Percentiles rank a stretch among this genome's conserved stretches.
These are phyloP conservation scores for Lobulomyces angularis DNA, from an alignment of 192 early-diverging fungal species.

Conservation along the genomic window DNA sequence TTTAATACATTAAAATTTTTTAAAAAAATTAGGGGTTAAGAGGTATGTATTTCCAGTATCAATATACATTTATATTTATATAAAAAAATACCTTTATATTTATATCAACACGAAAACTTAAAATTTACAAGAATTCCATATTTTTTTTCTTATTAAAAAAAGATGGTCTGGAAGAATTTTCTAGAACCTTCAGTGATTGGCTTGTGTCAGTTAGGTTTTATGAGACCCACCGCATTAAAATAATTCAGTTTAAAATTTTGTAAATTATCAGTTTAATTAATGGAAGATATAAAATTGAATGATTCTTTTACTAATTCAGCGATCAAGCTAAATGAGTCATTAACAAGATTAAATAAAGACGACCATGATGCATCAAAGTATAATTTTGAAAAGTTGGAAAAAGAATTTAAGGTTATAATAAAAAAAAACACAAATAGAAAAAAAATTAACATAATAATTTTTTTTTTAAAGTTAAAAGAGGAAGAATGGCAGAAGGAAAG, in stretches of 20 bases:
- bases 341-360: too few species aligned
- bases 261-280: constrained; percentile 16
- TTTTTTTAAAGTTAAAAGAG: constrained; percentile 2
- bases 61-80: constrained; percentile 36
- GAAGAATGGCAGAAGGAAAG: not conserved
- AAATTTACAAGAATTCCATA: constrained; percentile 39
- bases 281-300: constrained; percentile 26
- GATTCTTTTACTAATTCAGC: constrained; percentile 28
- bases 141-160: not conserved
- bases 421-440: constrained; percentile 5
- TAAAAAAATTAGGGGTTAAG: constrained; percentile 7
- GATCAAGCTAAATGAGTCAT: constrained; percentile 25
- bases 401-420: not conserved
- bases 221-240: not conserved
- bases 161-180: not conserved
- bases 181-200: not conserved
- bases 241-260: not conserved
- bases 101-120: too few species aligned
- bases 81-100: too few species aligned
- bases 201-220: not conserved
- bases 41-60: constrained; percentile 15
- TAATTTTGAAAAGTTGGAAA: constrained; percentile 7
- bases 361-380: too few species aligned
- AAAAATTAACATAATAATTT: constrained; percentile 2
- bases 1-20: not conserved